A percentile compares a stretch with the other conserved stretches of the same genome.
Evolutionary conservation across 192 early-diverging fungal genomes (phyloP).

Genomic region (Chytriomyces hyalinus): DNA sequence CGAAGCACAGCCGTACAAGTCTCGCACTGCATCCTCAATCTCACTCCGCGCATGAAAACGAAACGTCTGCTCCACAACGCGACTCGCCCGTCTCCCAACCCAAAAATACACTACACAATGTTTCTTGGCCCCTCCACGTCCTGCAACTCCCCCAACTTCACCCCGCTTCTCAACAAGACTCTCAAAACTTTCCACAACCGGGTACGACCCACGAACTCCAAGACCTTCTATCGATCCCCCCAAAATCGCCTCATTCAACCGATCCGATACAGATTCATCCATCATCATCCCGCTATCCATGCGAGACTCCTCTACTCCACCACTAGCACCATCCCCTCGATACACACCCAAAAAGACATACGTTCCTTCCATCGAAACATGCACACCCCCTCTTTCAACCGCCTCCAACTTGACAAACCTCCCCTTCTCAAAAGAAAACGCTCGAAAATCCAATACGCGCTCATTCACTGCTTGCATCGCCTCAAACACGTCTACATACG

Average conservation of each 20-base stretch:
- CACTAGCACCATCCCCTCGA: constrained; percentile 30
- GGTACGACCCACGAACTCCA: constrained; percentile 2
- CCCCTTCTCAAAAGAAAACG: background rate
- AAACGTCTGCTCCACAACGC: constrained; percentile 54
- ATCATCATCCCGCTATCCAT: too few relatives aligned
- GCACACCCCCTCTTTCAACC: constrained; percentile 44
- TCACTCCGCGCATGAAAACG: constrained; percentile 54
- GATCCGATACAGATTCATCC: background rate
- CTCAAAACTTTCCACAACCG: constrained; percentile 19
- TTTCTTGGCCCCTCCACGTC: background rate
- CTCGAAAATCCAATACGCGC: constrained; percentile 37
- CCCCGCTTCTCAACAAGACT: constrained; percentile 1
- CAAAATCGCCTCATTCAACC: background rate
- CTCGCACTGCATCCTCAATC: constrained; percentile 50
- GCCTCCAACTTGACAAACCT: constrained; percentile 25
- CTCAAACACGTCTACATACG: background rate
- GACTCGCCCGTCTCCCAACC: constrained; percentile 45
- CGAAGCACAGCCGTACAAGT: constrained; percentile 54
- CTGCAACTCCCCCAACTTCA: background rate
- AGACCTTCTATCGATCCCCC: background rate
- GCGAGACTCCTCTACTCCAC: background rate
- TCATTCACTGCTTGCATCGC: constrained; percentile 43
- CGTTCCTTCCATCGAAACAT: constrained; percentile 55
- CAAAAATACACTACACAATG: constrained; percentile 63
- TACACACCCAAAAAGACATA: constrained; percentile 63